Base-by-base conservation (phyloP, 768 basidiomycete genomes). In the Pulveroboletus ravenelii region DNA sequence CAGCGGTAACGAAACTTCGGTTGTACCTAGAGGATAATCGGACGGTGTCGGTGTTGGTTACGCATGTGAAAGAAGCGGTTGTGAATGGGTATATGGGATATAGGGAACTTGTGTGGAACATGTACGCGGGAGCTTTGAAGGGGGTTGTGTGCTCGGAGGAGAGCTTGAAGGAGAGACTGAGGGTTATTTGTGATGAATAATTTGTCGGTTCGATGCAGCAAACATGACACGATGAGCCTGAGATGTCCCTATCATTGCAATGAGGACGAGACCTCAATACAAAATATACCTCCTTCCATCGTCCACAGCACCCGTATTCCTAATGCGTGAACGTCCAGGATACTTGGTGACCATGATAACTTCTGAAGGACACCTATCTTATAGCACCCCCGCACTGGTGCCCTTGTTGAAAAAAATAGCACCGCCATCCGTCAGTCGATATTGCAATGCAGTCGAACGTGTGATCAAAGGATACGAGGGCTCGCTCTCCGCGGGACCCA, bases 1-100 rank as follows among this genome's bases (percentile, higher is more conserved):
- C 76, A 3, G 72, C 67, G n/a, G 75, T 86, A 15, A 74, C 67
- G 7, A 76, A 82, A 48, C 68, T 96, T 63, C 73, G 78, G 60
- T 58, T 90, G 50, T 98, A 94, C 65, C 76, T 99, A 8, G 84
- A 85, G 59, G 88, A 93, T 58, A 80, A 81, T 50, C 74, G 84
- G 51, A 92, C 92, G 5, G 87, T 87, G 30, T 73, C 73, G 3
- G 85, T 97, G 8, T 72, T 98, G 47, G 68, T 96, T 27, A 78
- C 78, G 29, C 92, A 93, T 55, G 75, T 89, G 23, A 74, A 83
- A 65, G 88, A 87, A 40, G 79, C 83, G 30, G 77, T 96, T 15
- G 77, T 82, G 55, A 84, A 87, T 45, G 79, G 79, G 31, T 96
- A 94, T 68, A 74, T 77, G 58, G 74, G 75, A 23, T 96, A 91